Base-by-base conservation (phyloP, 495 filamentous ascomycete genomes). In the Trichoderma orchidacearum region DNA sequence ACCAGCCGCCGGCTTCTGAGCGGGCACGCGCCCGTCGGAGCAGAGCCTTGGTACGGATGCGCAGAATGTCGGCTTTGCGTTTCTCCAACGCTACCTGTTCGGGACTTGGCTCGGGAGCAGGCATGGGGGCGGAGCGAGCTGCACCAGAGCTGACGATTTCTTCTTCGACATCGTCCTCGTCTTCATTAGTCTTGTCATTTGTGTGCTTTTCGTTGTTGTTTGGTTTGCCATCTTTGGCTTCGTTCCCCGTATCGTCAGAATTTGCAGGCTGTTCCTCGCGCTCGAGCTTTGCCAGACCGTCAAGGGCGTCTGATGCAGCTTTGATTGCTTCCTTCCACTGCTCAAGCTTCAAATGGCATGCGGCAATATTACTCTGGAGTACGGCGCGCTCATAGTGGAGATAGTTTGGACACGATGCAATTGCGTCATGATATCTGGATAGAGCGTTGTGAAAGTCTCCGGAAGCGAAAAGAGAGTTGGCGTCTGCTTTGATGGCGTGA, bases 301-400 rank as follows among this genome's bases (percentile, higher is more conserved):
- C 85, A 3, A 98, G 66, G 21, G 88, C 85, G 5, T 79, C 72
- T 0, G 80, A 86, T 13, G 93, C 92, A 18, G 79, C 72, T 30
- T 84, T 84, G 38, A 91, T 75, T 5, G 89, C 87, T 8, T 84
- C 83, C 59, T 93, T 93, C 84, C 90, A 96, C 58, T 92, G 86
- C 50, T 84, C 77, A 2, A 96, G 74, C 66, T 94, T 94, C 58
- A 96, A 64, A 59, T 95, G 84, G 64, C 89, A 95, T n/a, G 90
- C 93, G 3, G 92, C 78, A 58, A 96, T 82, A 72, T 97, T 97
- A 69, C 83, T 86, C 30, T 82, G 83, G 12, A 96, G 76, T 11
- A 95, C 87, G 21, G 93, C 90, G 62, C 92, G 74, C 64, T 96
- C 90, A 72, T 87, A 93, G 60, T 93, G 86, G 31, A 96, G 81